A percentile compares a stretch with the other conserved stretches of the same genome.
Evolutionary conservation across 1,139 yeast species (phyloP).

Genomic region (Candida tunisiensis): DNA sequence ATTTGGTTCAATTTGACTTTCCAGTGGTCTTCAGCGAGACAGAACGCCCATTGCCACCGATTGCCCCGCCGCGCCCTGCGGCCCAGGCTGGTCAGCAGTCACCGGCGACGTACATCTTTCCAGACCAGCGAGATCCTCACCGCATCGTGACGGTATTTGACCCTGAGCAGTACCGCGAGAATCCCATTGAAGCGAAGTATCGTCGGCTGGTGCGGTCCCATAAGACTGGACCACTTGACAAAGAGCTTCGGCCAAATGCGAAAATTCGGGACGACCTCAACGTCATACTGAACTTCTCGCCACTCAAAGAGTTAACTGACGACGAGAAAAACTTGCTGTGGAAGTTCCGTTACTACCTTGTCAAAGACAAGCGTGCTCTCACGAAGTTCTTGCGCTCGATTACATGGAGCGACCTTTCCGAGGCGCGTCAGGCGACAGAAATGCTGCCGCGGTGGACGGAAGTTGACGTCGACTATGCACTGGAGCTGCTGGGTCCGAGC

Average conservation of each 20-base stretch:
- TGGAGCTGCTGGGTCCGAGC: conserved; percentile 69
- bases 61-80: conserved; percentile 7
- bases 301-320: conserved; percentile 65
- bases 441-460: conserved; percentile 46
- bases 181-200: conserved; percentile 80
- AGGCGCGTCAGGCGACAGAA: conserved; percentile 60
- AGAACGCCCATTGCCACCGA: conserved; percentile 21
- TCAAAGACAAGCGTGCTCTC: conserved; percentile 57
- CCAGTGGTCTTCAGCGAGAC: conserved; percentile 69
- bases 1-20: conserved; percentile 59
- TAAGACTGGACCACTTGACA: conserved; percentile 60
- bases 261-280: conserved; percentile 60
- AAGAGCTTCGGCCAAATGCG: conserved; percentile 79
- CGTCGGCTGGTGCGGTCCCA: conserved; percentile 64
- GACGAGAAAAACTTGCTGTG: conserved; percentile 81
- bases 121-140: conserved; percentile 12
- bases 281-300: conserved; percentile 55
- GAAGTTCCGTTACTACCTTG: conserved; percentile 79
- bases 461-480: conserved; percentile 82
- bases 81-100: conserved; percentile 13
- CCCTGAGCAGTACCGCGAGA: conserved; percentile 47
- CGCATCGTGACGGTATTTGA: conserved; percentile 37
- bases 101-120: conserved; percentile 13
- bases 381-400: conserved; percentile 80
- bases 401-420: conserved; percentile 75